Base-by-base conservation (phyloP, 2,329 filamentous ascomycete genomes). In the Fusarium setosum region DNA sequence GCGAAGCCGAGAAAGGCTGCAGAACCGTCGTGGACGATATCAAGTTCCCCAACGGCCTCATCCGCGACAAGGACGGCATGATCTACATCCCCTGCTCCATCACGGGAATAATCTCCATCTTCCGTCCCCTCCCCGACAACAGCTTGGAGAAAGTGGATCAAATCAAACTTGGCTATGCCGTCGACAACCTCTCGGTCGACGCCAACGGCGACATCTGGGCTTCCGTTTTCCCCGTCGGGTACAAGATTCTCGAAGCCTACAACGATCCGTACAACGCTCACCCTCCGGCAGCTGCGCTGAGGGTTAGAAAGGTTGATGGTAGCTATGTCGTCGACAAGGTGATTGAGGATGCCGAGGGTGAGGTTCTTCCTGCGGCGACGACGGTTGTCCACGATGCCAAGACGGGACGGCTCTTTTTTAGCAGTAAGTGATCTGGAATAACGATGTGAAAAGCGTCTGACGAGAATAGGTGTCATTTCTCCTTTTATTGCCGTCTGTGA, bases 21-120 rank as follows among this genome's bases (percentile, higher is more conserved):
- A 68, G 52, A 18, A 49, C 62, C 4, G 70, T 72, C 1, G 65
- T 64, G 0, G 24, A 40, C 1, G 68, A 72, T 9, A 63, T 74
- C 4, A 56, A 59, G 12, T 73, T 70, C 40, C 76, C 77, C 29
- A 79, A 79, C 38, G 76, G 77, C 1, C 63, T 79, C 2, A 57
- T 56, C 1, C 63, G 24, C 3, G 68, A 66, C 20, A 57, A 54
- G 7, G 71, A 74, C 13, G 72, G 70, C 6, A 64, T 72, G 0
- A 32, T 79, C 10, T 79, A 77, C 41, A 67, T 79, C 1, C 76
- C 76, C 0, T 70, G 68, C 55, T 68, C 72, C 0, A 44, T 72
- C 3, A 38, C 56, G 0, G 73, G 73, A 0, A 65, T 29, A 5
- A 40, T 77, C 5, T 24, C 17, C 23, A 48, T 72, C 10, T 72